phyloP scores from a whole-genome alignment of 1,284 basidiomycete species.

The Phellopilus nigrolimitatus region DNA sequence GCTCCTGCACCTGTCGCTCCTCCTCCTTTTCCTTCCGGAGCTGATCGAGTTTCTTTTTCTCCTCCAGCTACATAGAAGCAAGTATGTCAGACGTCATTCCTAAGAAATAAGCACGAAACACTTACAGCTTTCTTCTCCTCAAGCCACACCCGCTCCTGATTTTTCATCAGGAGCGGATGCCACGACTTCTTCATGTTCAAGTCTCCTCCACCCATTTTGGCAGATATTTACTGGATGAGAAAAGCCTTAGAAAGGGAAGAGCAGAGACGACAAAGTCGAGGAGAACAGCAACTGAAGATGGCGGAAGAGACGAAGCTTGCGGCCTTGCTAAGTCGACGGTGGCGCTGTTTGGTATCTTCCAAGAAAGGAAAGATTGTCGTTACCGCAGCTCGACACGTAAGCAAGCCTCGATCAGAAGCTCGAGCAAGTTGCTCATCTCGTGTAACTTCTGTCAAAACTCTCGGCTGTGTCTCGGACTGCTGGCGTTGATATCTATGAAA shows the following conservation, averaged over 20 bases:
- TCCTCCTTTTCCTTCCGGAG: conserved; percentile 96
- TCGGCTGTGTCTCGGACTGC: conserved; percentile 1
- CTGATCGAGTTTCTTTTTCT: conserved; percentile 97
- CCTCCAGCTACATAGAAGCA: conserved; percentile 64
- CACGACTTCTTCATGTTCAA: conserved; percentile 98
- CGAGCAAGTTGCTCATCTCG: too few relatives aligned
- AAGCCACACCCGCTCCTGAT: conserved; percentile 99
- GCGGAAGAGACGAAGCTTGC: conserved; percentile 19
- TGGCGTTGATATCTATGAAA: not conserved
- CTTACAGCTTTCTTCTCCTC: conserved; percentile 93
- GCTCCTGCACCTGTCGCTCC: conserved; percentile 92
- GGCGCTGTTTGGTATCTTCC: not conserved
- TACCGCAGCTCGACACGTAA: too few relatives aligned
- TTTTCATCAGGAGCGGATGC: conserved; percentile 97
- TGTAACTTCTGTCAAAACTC: not conserved
- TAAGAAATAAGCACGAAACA: conserved; percentile 21
- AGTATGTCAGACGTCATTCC: conserved; percentile 17
- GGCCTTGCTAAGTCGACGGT: conserved; percentile 9
- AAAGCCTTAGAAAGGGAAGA: not conserved
- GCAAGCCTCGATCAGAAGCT: too few relatives aligned
- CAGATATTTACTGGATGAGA: conserved; percentile 25
- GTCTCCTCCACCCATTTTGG: conserved; percentile 93
- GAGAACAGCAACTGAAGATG: not conserved
- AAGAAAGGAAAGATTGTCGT: not conserved
- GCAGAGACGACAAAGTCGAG: not conserved